Evolutionary conservation across 257 asterid genomes (phyloP), one percentile per base, ranked within the genome.

Genomic region (Salvia rosmarinus): DNA sequence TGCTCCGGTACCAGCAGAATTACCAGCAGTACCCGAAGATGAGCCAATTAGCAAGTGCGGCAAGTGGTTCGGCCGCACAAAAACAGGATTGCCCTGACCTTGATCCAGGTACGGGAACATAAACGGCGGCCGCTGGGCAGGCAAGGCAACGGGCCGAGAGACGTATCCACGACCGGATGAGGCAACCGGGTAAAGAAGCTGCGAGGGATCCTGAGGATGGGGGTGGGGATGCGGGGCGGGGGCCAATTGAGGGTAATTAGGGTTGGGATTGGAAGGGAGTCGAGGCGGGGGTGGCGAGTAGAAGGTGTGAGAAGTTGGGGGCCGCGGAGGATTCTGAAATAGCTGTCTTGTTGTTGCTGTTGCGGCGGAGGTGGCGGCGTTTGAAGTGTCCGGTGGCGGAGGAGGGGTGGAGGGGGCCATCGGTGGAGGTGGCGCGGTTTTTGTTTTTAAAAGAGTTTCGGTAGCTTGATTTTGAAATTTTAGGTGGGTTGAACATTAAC

Each of bases 381-480:
- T 55, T 37, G 77, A 19, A 55, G 83, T 42, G 76, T 79, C 84
- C 12, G 82, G 74, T 0, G 85, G 87, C 13, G 87, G 89, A 9
- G 89, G 88, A 49, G 90, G 85, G 69, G 87, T 69, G 77, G 92
- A 77, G 81, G 87, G 82, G 75, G 88, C 79, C 90, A 85, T 89
- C 23, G 59, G n/a, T 14, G 73, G 19, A 43, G 64, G 72, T 52
- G 79, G 84, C 80, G 82, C 79, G 84, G 74, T 60, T 46, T 75
- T 59, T 44, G 10, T 47, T 74, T 72, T 69, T 73, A 32, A 70
- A 71, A 56, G 64, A 40, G 42, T 16, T 19, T 20, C 23, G 56
- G n/a, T 39, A 14, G 56, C 30, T 64, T 57, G 72, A 40, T 13
- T 67, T 78, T 72, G 21, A 34, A 72, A 50, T n/a, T 67, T 67